phyloP scores from a whole-genome alignment of 306 rosid genomes.

The Erythrophleum fordii region DNA sequence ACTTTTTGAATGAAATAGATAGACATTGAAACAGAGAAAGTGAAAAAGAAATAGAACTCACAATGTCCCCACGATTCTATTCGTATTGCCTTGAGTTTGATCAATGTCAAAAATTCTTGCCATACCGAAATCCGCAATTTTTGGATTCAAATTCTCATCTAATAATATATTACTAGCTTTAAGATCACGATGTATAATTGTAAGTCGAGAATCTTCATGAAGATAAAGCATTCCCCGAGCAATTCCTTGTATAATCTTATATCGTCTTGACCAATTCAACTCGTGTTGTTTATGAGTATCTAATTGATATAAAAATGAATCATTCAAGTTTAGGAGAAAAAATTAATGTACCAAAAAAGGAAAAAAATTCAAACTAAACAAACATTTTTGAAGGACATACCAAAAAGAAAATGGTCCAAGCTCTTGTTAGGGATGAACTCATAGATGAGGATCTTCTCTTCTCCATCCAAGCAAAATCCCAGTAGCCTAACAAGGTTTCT shows the following conservation, averaged over 20 bases:
- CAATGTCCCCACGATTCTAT: neutral
- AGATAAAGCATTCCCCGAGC: neutral
- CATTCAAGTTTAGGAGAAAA: too few species aligned
- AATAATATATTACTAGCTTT: neutral
- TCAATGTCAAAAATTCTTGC: neutral
- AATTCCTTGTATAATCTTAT: neutral
- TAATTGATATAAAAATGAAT: too few species aligned
- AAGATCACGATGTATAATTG: neutral
- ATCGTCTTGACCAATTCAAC: neutral
- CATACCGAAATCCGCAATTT: neutral
- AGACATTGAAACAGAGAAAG: neutral
- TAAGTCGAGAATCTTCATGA: neutral
- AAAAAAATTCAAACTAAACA: neutral
- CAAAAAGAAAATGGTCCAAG: conserved; percentile 39
- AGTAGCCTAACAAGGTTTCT: conserved; percentile 43
- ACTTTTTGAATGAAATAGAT: neutral
- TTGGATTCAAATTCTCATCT: neutral
- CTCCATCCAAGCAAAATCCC: conserved; percentile 47
- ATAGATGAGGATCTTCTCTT: conserved; percentile 50
- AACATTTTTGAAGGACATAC: conserved; percentile 24
- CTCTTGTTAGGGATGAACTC: conserved; percentile 51
- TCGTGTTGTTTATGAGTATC: too few species aligned
- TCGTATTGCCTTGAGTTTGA: neutral
- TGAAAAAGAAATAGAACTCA: neutral
- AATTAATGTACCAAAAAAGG: neutral